phyloP scores from a whole-genome alignment of 345 rosid species.

The Draba incana region DNA sequence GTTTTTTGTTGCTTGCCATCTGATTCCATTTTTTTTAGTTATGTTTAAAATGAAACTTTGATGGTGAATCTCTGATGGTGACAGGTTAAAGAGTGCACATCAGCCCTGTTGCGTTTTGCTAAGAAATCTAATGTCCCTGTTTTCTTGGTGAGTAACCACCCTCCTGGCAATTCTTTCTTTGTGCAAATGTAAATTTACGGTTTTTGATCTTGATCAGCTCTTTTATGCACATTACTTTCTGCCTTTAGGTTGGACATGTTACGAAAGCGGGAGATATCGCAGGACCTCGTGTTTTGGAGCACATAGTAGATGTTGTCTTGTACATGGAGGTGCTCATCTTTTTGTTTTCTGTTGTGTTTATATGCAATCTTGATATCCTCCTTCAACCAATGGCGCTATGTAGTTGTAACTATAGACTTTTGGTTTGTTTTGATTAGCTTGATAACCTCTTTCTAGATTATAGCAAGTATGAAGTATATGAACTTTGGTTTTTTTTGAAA shows the following conservation, averaged over 20 bases:
- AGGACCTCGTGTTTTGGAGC: constrained; percentile 98
- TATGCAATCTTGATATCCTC: constrained; percentile 10
- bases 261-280: constrained; percentile 93
- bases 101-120: constrained; percentile 85
- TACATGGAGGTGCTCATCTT: constrained; percentile 83
- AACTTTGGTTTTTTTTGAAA: constrained; percentile 18
- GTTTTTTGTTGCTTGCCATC: constrained; percentile 22
- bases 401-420: constrained; percentile 8
- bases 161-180: constrained; percentile 16
- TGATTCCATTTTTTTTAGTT: neutral
- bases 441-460: constrained; percentile 5
- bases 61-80: constrained; percentile 18
- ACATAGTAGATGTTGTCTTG: constrained; percentile 94
- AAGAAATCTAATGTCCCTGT: constrained; percentile 83
- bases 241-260: constrained; percentile 82
- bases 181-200: neutral
- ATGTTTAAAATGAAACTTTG: neutral
- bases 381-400: neutral
- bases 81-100: constrained; percentile 93
- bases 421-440: constrained; percentile 18
- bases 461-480: neutral
- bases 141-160: constrained; percentile 68
- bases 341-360: constrained; percentile 30
- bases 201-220: constrained; percentile 10
- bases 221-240: constrained; percentile 29